Conservation (phyloP, 2,329 filamentous ascomycete species). For the Penicillium sp. region DNA sequence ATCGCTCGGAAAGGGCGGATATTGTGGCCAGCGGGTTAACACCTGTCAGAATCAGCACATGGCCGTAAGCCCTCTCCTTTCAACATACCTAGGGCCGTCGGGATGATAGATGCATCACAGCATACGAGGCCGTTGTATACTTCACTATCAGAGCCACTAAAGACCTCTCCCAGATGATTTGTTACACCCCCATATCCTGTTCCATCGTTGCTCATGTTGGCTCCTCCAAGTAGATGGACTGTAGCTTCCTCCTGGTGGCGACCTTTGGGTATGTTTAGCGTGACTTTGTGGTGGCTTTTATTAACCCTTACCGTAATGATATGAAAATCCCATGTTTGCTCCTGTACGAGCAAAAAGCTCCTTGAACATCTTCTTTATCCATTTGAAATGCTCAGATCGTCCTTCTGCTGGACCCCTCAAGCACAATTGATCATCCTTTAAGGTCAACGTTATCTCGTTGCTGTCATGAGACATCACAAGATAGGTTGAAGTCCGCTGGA, state of each 20-base stretch:
- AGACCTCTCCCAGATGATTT: conserved; percentile 61
- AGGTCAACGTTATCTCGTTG: conserved; percentile 58
- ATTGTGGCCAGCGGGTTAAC: conserved; percentile 70
- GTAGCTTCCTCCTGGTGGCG: conserved; percentile 38
- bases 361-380: conserved; percentile 28
- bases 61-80: neutral
- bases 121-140: conserved; percentile 59
- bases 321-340: conserved; percentile 2
- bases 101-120: conserved; percentile 61
- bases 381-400: conserved; percentile 13
- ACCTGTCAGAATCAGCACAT: conserved; percentile 3
- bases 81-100: conserved; percentile 53
- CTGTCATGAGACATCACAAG: conserved; percentile 67
- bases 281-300: neutral
- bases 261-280: neutral
- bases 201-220: conserved; percentile 60
- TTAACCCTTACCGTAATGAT: neutral
- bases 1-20: conserved; percentile 64
- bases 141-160: conserved; percentile 52
- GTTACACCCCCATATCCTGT: conserved; percentile 58
- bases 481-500: conserved; percentile 62
- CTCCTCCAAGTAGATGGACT: conserved; percentile 66
- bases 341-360: conserved; percentile 28
- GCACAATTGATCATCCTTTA: conserved; percentile 54
- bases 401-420: conserved; percentile 10